A percentile compares a stretch with the other conserved stretches of the same genome.
These are phyloP conservation scores for Neofusicoccum ribis DNA, from an alignment of 2,329 filamentous ascomycete genomes.

Conservation along the genomic window DNA sequence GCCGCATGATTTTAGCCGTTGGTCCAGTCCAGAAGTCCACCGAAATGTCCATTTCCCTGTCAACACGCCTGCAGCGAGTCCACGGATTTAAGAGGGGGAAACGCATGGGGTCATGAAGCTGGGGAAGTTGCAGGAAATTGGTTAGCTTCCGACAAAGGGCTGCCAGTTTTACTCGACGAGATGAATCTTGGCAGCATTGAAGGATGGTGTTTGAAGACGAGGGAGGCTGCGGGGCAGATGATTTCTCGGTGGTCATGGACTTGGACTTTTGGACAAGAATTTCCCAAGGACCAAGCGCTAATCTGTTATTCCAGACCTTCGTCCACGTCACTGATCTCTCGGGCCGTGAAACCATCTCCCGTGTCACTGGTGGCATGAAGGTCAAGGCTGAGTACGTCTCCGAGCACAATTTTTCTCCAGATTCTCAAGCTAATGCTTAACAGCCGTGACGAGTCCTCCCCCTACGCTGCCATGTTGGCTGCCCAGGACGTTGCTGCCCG, in stretches of 20 bases:
- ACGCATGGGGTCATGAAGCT: too few species aligned
- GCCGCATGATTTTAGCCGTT: not conserved
- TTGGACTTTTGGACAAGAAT: not conserved
- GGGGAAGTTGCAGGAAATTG: not conserved
- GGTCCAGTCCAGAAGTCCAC: not conserved
- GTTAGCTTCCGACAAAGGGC: not conserved
- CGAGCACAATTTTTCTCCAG: not conserved
- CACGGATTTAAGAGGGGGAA: not conserved
- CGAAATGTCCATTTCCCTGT: not conserved
- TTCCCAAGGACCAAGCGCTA: not conserved
- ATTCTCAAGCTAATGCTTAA: not conserved
- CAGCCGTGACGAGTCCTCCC: constrained; percentile 93
- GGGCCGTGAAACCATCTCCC: constrained; percentile 99
- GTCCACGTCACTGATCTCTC: constrained; percentile 99
- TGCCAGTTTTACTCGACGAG: not conserved
- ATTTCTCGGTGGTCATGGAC: not conserved
- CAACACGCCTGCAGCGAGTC: not conserved
- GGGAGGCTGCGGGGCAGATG: not conserved
- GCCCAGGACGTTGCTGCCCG: constrained; percentile 89
- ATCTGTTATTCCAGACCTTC: constrained; percentile 42
- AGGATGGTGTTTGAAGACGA: not conserved
- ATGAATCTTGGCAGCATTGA: not conserved
- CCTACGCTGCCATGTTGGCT: constrained; percentile 99
- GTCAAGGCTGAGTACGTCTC: constrained; percentile 75
- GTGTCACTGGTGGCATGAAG: constrained; percentile 99